phyloP scores from a whole-genome alignment of 495 filamentous ascomycete genomes.

The Hamigera avellanea region DNA sequence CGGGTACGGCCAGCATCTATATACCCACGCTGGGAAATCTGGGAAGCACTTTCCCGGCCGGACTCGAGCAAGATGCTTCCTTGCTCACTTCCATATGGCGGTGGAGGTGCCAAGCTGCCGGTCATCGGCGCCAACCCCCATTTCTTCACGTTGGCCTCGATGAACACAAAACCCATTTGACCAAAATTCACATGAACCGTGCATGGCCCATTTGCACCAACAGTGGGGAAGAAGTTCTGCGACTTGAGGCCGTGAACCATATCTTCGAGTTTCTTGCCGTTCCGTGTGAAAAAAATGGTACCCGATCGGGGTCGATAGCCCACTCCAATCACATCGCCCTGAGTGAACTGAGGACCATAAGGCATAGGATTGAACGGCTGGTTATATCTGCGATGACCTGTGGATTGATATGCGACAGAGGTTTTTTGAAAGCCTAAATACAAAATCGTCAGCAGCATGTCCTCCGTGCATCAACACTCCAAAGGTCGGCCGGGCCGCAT shows the following conservation, averaged over 20 bases:
- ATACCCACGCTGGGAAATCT: slow-evolving; percentile 44
- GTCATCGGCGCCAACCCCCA: slow-evolving; percentile 97
- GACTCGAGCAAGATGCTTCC: slow-evolving; percentile 90
- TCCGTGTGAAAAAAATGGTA: slow-evolving; percentile 94
- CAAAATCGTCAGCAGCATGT: slow-evolving; percentile 10
- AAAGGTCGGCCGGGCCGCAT: slow-evolving; percentile 11
- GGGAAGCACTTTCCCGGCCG: slow-evolving; percentile 53
- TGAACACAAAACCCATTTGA: slow-evolving; percentile 95
- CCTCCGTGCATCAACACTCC: background rate
- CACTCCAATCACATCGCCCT: slow-evolving; percentile 93
- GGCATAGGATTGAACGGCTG: slow-evolving; percentile 71
- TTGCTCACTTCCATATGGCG: slow-evolving; percentile 92
- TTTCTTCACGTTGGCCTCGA: slow-evolving; percentile 98
- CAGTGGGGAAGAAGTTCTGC: slow-evolving; percentile 92
- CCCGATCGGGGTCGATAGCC: slow-evolving; percentile 92
- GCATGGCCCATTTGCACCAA: slow-evolving; percentile 89
- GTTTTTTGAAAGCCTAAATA: slow-evolving; percentile 73
- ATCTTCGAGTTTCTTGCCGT: slow-evolving; percentile 94
- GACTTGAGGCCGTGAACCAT: slow-evolving; percentile 85
- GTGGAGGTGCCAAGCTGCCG: slow-evolving; percentile 85
- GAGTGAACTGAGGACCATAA: slow-evolving; percentile 74
- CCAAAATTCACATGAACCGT: slow-evolving; percentile 95
- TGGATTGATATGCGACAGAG: slow-evolving; percentile 82
- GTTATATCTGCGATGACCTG: slow-evolving; percentile 76
- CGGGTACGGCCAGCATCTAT: slow-evolving; percentile 31